phyloP scores from a whole-genome alignment of 768 basidiomycete genomes.

The Boletus patriciae region DNA sequence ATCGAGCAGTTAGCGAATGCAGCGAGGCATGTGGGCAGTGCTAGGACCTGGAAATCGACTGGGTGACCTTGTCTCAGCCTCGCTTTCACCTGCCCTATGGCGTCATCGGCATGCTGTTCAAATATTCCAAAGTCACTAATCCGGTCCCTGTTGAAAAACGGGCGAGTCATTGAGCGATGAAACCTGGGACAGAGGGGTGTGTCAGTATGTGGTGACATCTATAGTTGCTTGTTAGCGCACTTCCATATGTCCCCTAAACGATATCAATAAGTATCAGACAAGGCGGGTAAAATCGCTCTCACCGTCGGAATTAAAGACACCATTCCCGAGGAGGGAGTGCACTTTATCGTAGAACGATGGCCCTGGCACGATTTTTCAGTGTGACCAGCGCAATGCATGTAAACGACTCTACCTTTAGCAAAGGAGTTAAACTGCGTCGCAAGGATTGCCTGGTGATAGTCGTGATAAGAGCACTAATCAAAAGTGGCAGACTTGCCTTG shows the following conservation, averaged over 20 bases:
- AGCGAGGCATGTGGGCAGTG: neutral
- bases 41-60: constrained; percentile 53
- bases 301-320: constrained; percentile 60
- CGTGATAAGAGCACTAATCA: neutral
- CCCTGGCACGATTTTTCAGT: constrained; percentile 19
- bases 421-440: constrained; percentile 43
- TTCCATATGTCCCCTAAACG: constrained; percentile 55
- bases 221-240: constrained; percentile 23
- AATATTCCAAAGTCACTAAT: constrained; percentile 58
- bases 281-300: neutral
- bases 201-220: neutral
- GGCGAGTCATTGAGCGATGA: constrained; percentile 43
- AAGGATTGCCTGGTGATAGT: constrained; percentile 36
- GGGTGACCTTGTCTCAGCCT: constrained; percentile 49
- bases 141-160: constrained; percentile 57
- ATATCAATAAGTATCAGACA: neutral
- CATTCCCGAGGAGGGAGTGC: constrained; percentile 46
- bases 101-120: constrained; percentile 48
- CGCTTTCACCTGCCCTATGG: constrained; percentile 44
- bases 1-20: neutral
- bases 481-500: constrained; percentile 27
- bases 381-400: constrained; percentile 8
- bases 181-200: neutral
- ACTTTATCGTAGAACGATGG: neutral
- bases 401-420: constrained; percentile 33